Evolutionary conservation across 108 stramenopile genomes (phyloP).

Genomic region (Mayamaea pseudoterrestris): DNA sequence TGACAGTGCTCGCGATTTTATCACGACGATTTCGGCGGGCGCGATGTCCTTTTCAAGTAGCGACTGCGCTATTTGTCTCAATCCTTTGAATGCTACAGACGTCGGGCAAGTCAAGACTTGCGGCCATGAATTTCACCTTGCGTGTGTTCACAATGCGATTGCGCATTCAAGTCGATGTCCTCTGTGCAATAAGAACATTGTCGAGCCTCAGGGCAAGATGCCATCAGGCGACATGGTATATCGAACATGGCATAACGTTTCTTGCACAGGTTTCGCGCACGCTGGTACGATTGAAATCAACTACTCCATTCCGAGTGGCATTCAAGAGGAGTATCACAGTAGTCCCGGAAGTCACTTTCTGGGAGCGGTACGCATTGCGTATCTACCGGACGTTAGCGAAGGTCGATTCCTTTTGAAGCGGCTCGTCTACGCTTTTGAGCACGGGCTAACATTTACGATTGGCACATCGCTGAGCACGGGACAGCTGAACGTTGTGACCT

Average conservation of each 20-base stretch:
- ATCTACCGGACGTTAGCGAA: slow-evolving; percentile 2
- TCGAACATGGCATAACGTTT: no score
- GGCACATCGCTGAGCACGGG: slow-evolving; percentile 36
- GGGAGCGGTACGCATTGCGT: slow-evolving; percentile 4
- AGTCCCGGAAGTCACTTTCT: background rate
- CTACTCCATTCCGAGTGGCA: slow-evolving; percentile 26
- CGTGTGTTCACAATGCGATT: background rate
- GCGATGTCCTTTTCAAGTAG: no score
- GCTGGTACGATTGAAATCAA: background rate
- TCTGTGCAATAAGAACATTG: background rate
- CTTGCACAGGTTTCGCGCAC: slow-evolving; percentile 4
- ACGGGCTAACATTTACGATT: slow-evolving; percentile 38
- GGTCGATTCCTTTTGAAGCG: slow-evolving; percentile 19
- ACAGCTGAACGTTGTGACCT: slow-evolving; percentile 14
- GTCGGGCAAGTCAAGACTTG: no score
- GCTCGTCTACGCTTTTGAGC: slow-evolving; percentile 32
- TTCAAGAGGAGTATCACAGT: slow-evolving; percentile 24
- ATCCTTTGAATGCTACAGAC: no score
- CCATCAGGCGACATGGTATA: slow-evolving; percentile 32
- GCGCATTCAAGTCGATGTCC: background rate
- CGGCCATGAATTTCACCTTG: slow-evolving; percentile 3
- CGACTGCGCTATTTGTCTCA: no score
- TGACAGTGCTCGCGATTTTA: no score
- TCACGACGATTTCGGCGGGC: no score
- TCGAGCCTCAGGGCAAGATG: slow-evolving; percentile 12